These are phyloP conservation scores for Babesia ovata DNA, from an alignment of 169 alveolate genomes.

Conservation along the genomic window DNA sequence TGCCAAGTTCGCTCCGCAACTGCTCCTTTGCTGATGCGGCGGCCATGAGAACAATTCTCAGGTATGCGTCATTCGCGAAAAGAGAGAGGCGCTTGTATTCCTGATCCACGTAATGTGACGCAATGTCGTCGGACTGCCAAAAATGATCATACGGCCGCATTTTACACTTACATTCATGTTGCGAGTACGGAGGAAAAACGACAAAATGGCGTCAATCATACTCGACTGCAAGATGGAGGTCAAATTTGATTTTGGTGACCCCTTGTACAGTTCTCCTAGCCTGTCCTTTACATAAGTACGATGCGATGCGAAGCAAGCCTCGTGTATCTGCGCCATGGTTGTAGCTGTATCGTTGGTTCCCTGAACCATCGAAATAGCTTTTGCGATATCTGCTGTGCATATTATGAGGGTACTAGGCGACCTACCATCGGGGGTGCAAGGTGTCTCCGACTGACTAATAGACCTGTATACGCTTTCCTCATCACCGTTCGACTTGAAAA, in stretches of 20 bases:
- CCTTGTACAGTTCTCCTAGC: conserved; percentile 14
- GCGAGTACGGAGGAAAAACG: conserved; percentile 15
- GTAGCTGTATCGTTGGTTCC: neutral
- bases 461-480: conserved; percentile 11
- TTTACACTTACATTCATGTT: neutral
- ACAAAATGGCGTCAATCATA: conserved; percentile 26
- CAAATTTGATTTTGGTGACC: conserved; percentile 5
- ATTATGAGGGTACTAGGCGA: neutral
- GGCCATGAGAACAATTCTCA: conserved; percentile 9
- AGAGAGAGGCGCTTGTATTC: conserved; percentile 28
- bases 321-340: conserved; percentile 1
- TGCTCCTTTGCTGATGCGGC: conserved; percentile 17
- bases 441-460: neutral
- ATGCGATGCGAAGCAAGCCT: conserved; percentile 26
- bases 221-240: conserved; percentile 1
- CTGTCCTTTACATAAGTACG: neutral
- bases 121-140: conserved; percentile 1
- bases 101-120: conserved; percentile 2
- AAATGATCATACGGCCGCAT: too few relatives aligned
- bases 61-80: conserved; percentile 26
- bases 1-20: conserved; percentile 12
- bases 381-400: conserved; percentile 22
- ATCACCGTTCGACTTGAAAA: conserved; percentile 1
- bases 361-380: neutral
- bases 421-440: conserved; percentile 12